Base-by-base conservation (phyloP, 768 basidiomycete genomes). In the Mycena galericulata region DNA sequence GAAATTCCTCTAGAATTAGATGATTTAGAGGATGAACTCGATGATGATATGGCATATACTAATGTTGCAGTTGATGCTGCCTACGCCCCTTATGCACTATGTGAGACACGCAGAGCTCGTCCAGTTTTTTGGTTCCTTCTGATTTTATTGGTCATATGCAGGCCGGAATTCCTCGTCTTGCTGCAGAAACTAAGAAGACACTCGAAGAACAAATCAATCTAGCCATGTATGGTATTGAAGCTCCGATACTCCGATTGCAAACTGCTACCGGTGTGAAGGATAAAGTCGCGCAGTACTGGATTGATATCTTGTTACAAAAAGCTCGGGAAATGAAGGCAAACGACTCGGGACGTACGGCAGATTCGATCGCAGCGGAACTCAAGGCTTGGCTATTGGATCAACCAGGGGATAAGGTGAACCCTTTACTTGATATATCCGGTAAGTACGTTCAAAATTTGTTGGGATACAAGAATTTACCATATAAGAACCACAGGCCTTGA, bases 301-400 rank as follows among this genome's bases (percentile, higher is more conserved):
- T 67, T 11, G 58, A 61, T 1, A 54, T 38, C 11, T 34, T 67
- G 2, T 6, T 55, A 2, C 15, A 18, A 12, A 51, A 54, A 47
- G 26, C 40, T 0, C 4, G n/a, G 1, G 40, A n/a, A 3, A 41
- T 51, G 49, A 30, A 53, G 32, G 38, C 41, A 0, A 40, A 38
- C 0, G 24, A 17, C 18, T 15, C 30, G 0, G 11, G 45, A 4
- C 56, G 50, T 0, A 24, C 15, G 12, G 40, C 8, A 0, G 41
- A 32, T 3, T 32, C 20, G 1, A 54, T 68, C 41, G 26, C 29
- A 65, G 75, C 34, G 80, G 82, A 59, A 82, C 82, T 72, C 36
- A 1, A 77, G 22, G 5, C 11, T 14, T 54, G 53, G 34, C 14
- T 54, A 3, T 2, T 4, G 1, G 53, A 8, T 8, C 34, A 54